phyloP scores from a whole-genome alignment of 345 rosid species.

The Aquilaria yunnanensis region DNA sequence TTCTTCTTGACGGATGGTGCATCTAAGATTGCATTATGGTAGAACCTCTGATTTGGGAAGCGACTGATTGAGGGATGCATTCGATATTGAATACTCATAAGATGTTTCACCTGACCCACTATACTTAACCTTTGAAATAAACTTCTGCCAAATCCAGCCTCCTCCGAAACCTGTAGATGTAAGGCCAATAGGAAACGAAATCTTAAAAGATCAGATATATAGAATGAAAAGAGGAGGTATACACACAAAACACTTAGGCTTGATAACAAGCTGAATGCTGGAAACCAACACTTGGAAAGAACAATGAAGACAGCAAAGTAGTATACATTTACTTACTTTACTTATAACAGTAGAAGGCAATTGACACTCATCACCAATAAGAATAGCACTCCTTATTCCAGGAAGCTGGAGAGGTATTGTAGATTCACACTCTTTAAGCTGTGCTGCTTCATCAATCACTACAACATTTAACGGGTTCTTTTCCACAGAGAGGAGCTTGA shows the following conservation, averaged over 20 bases:
- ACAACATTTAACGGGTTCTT: constrained; percentile 29
- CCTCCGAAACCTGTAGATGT: constrained; percentile 24
- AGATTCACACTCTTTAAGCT: constrained; percentile 51
- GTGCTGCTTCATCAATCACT: constrained; percentile 65
- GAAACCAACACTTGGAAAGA: background rate
- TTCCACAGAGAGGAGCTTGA: constrained; percentile 17
- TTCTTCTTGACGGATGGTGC: constrained; percentile 30
- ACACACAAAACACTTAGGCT: background rate
- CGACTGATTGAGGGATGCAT: constrained; percentile 75
- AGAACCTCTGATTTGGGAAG: constrained; percentile 53
- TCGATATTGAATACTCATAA: constrained; percentile 53
- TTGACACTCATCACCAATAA: constrained; percentile 52
- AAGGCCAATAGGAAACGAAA: background rate
- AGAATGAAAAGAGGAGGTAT: background rate
- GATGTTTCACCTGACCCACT: constrained; percentile 39
- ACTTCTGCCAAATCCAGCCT: constrained; percentile 53
- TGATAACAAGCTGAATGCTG: background rate
- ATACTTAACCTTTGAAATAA: constrained; percentile 53
- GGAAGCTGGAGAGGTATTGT: constrained; percentile 43
- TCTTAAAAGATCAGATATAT: background rate
- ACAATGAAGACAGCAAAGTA: background rate
- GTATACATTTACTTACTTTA: constrained; percentile 23
- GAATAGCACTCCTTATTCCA: constrained; percentile 31
- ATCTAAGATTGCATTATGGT: constrained; percentile 36
- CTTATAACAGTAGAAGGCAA: constrained; percentile 44